Conservation (phyloP, 306 rosid species). For the Cucumis hystrix region DNA sequence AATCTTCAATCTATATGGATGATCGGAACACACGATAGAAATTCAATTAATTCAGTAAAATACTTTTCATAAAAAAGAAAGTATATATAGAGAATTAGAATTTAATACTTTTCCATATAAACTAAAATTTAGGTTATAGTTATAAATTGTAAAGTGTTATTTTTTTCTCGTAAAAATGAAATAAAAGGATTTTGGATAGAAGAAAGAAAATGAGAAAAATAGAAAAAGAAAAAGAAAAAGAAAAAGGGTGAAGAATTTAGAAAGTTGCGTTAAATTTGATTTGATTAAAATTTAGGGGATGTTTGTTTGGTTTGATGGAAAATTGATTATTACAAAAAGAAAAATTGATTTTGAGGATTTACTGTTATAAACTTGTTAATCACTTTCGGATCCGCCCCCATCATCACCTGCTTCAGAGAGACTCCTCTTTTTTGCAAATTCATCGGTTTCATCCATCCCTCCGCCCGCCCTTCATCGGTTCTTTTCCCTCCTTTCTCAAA, state of each 20-base stretch:
- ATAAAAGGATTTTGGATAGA: neutral
- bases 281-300: neutral
- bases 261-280: neutral
- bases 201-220: neutral
- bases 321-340: neutral
- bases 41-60: no score
- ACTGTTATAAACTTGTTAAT: constrained; percentile 1
- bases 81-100: no score
- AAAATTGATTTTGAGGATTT: neutral
- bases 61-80: no score
- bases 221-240: neutral
- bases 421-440: neutral
- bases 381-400: constrained; percentile 15
- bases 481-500: neutral
- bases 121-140: no score
- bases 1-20: no score
- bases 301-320: neutral
- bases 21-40: no score
- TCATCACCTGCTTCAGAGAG: constrained; percentile 11
- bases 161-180: neutral
- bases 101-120: no score
- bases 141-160: no score
- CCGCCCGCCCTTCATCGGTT: neutral
- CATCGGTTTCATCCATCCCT: constrained; percentile 15
- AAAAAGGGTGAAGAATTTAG: neutral